Percentiles rank a stretch among this genome's conserved stretches.
Conservation (phyloP, 257 asterid species). For the Solanum infundibuliforme region DNA sequence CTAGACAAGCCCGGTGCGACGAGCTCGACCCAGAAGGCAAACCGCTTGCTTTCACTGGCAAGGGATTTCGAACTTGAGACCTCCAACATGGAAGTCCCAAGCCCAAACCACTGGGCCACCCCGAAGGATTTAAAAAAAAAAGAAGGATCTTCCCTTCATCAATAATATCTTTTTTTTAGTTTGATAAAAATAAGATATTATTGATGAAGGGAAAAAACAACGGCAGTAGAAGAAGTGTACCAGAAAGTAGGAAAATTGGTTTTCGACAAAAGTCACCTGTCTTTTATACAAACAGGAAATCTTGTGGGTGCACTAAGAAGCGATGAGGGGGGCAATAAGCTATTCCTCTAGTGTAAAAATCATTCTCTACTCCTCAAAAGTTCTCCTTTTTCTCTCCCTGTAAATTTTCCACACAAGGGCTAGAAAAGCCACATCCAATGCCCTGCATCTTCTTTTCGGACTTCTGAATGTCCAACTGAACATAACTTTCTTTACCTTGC, state of each 20-base stretch:
- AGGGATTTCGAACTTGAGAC: neutral
- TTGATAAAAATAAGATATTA: neutral
- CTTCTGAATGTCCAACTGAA: neutral
- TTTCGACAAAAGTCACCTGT: neutral
- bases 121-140: too few relatives aligned
- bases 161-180: too few relatives aligned
- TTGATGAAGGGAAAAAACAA: neutral
- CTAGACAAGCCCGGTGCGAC: neutral
- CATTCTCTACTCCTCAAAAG: neutral
- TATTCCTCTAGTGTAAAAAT: neutral
- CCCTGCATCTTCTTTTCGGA: neutral
- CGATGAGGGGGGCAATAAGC: neutral
- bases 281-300: too few relatives aligned
- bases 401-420: neutral
- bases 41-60: neutral
- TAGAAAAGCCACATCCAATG: neutral
- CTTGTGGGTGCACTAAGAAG: neutral
- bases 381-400: neutral
- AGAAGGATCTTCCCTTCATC: neutral
- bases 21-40: neutral
- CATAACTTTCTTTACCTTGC: neutral
- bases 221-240: neutral
- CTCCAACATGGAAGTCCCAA: neutral
- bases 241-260: neutral
- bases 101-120: too few relatives aligned